Evolutionary conservation across 805 yeast species (phyloP).

Genomic region (Pichia occidentalis): DNA sequence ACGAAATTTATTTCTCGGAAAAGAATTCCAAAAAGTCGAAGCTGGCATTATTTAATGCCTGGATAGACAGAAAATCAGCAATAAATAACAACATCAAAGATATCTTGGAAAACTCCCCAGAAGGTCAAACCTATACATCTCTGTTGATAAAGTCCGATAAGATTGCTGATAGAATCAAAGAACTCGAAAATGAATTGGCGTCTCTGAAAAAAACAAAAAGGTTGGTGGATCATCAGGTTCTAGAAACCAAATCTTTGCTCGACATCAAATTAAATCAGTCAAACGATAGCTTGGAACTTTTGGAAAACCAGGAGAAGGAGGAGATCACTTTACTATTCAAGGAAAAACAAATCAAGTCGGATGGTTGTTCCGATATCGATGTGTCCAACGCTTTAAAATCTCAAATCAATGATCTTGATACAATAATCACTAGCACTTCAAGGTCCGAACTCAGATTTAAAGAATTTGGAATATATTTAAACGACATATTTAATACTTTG

Average conservation of each 20-base stretch:
- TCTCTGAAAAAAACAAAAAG: conserved; percentile 31
- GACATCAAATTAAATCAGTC: conserved; percentile 43
- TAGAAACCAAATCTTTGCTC: conserved; percentile 41
- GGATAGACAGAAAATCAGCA: conserved; percentile 36
- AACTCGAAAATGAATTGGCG: conserved; percentile 32
- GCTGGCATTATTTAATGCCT: conserved; percentile 26
- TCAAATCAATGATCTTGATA: conserved; percentile 25
- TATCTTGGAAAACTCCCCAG: conserved; percentile 34
- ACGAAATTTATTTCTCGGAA: conserved; percentile 40
- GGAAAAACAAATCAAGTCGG: conserved; percentile 3
- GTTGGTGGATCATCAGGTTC: conserved; percentile 34
- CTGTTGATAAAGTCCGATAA: conserved; percentile 30
- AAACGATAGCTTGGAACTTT: conserved; percentile 29
- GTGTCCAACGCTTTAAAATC: conserved; percentile 20
- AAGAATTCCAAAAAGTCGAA: conserved; percentile 17
- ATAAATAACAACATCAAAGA: conserved; percentile 32
- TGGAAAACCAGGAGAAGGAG: conserved; percentile 19
- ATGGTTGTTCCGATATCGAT: background rate
- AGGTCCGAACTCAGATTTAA: conserved; percentile 18
- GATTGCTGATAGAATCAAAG: conserved; percentile 34
- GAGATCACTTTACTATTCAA: conserved; percentile 14
- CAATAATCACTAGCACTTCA: conserved; percentile 17
- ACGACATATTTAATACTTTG: conserved; percentile 24
- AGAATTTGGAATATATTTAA: conserved; percentile 21
- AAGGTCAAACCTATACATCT: conserved; percentile 36